Conservation (phyloP, 768 basidiomycete genomes). For the Termitomyces sp. region DNA sequence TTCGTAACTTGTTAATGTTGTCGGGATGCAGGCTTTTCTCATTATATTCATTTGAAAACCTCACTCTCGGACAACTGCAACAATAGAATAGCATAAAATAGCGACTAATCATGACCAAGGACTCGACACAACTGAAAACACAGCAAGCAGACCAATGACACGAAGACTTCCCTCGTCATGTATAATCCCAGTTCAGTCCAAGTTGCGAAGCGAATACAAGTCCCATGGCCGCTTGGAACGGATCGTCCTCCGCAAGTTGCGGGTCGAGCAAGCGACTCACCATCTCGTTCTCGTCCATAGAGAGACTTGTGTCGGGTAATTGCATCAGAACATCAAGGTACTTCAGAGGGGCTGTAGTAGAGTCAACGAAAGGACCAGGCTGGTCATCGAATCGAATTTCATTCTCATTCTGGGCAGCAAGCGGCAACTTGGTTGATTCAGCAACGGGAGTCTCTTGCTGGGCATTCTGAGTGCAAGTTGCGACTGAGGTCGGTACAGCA, state of each 20-base stretch:
- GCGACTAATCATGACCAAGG: background rate
- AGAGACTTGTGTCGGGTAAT: constrained; percentile 15
- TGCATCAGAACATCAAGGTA: constrained; percentile 29
- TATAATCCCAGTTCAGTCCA: constrained; percentile 28
- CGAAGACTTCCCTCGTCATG: background rate
- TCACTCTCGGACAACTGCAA: background rate
- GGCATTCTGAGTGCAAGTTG: background rate
- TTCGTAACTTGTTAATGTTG: too few relatives aligned
- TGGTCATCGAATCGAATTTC: background rate
- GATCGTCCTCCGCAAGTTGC: constrained; percentile 26
- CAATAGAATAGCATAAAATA: background rate
- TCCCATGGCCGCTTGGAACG: constrained; percentile 47
- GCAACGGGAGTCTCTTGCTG: background rate
- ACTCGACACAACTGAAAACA: constrained; percentile 15
- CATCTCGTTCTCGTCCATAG: constrained; percentile 19
- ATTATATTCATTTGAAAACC: too few relatives aligned
- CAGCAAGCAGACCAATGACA: background rate
- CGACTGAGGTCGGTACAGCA: background rate
- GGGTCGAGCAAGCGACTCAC: constrained; percentile 29
- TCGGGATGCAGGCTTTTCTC: too few relatives aligned
- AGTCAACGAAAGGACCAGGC: constrained; percentile 17
- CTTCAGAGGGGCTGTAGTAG: constrained; percentile 25
- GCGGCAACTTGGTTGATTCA: background rate
- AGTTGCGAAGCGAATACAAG: constrained; percentile 35
- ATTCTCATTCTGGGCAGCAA: background rate